phyloP scores from a whole-genome alignment of 345 rosid species.

The Durio zibethinus region DNA sequence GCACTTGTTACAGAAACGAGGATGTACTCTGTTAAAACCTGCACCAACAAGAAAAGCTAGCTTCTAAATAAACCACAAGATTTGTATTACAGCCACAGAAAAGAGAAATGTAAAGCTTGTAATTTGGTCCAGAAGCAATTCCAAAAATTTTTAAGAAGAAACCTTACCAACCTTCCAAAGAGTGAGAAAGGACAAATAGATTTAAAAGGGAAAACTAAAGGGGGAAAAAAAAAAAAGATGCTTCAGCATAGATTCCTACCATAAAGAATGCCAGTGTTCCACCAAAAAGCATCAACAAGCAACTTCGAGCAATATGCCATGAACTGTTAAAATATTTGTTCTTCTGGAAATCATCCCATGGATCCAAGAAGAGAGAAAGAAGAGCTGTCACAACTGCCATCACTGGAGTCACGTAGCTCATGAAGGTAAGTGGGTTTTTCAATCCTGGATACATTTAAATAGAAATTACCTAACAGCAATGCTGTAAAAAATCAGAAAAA shows the following conservation, averaged over 20 bases:
- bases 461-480: not conserved
- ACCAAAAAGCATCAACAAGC: conserved; percentile 90
- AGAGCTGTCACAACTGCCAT: conserved; percentile 83
- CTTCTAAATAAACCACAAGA: conserved; percentile 8
- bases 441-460: conserved; percentile 54
- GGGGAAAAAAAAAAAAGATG: not conserved
- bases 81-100: not conserved
- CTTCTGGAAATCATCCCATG: conserved; percentile 74
- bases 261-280: conserved; percentile 93
- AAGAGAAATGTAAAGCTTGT: conserved; percentile 7
- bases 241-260: conserved; percentile 43
- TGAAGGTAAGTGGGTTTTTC: conserved; percentile 84
- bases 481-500: not conserved
- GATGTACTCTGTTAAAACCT: conserved; percentile 90
- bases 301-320: conserved; percentile 74
- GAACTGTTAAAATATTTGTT: conserved; percentile 79
- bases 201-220: not conserved
- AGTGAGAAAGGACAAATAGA: not conserved
- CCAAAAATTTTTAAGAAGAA: not conserved
- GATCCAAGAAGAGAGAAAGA: conserved; percentile 86
- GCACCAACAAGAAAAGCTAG: conserved; percentile 27
- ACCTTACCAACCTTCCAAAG: not conserved
- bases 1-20: conserved; percentile 99
- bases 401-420: conserved; percentile 82
- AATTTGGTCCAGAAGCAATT: not conserved